Evolutionary conservation across 2,329 filamentous ascomycete genomes (phyloP).

Genomic region (Bretziella fagacearum): DNA sequence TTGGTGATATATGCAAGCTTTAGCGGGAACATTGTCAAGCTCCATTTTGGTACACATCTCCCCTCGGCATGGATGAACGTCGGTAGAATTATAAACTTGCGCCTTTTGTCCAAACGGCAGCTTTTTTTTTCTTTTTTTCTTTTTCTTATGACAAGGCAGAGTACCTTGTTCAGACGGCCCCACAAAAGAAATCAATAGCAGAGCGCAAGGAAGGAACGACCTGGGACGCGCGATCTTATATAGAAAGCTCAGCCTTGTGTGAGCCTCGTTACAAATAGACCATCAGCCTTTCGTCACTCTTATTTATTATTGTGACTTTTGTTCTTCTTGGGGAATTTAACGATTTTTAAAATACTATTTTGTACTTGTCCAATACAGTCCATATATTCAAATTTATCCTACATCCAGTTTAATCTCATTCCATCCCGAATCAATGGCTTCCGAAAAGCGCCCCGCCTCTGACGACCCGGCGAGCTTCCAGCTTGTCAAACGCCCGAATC

Average conservation of each 20-base stretch:
- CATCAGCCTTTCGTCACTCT: conserved; percentile 4
- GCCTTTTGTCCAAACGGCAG: too few relatives aligned
- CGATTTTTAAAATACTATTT: neutral
- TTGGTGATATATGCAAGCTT: too few relatives aligned
- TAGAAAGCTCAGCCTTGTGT: conserved; percentile 13
- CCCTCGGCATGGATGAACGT: conserved; percentile 6
- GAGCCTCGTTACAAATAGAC: too few relatives aligned
- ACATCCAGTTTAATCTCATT: neutral
- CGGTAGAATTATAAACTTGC: neutral
- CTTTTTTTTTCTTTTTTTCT: too few relatives aligned
- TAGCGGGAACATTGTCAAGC: too few relatives aligned
- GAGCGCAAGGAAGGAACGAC: neutral
- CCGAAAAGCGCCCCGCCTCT: conserved; percentile 82
- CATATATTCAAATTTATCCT: neutral
- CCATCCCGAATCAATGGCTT: conserved; percentile 46
- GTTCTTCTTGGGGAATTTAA: neutral
- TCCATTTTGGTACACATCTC: neutral
- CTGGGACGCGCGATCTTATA: neutral
- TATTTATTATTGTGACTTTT: neutral
- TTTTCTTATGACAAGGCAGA: too few relatives aligned
- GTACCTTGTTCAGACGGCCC: conserved; percentile 1
- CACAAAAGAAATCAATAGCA: conserved; percentile 10
- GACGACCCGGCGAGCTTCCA: conserved; percentile 65
- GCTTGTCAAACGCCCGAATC: conserved; percentile 78
- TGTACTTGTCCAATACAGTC: neutral